A percentile compares a stretch with the other conserved stretches of the same genome.
phyloP scores from a whole-genome alignment of 345 rosid genomes.

The Aethionema arabicum region DNA sequence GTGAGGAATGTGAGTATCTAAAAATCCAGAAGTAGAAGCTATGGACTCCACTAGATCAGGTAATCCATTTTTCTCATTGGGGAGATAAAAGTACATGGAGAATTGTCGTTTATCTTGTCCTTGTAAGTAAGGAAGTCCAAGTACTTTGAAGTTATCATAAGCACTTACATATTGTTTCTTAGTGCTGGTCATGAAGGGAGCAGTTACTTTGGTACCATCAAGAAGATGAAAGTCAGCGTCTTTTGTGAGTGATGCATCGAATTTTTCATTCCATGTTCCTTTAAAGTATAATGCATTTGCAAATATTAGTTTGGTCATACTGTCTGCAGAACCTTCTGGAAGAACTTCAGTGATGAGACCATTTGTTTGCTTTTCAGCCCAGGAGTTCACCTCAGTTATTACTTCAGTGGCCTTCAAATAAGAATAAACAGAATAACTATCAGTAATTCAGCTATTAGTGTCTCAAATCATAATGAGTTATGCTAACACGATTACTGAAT shows the following conservation, averaged over 20 bases:
- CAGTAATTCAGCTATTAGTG: conserved; percentile 12
- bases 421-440: neutral
- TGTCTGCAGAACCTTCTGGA: conserved; percentile 59
- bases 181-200: conserved; percentile 73
- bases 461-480: neutral
- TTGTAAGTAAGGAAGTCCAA: conserved; percentile 68
- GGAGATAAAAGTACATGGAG: conserved; percentile 77
- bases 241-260: conserved; percentile 51
- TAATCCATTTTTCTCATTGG: conserved; percentile 60
- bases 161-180: conserved; percentile 51
- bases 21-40: conserved; percentile 47
- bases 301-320: conserved; percentile 54
- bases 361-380: conserved; percentile 71
- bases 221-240: conserved; percentile 65
- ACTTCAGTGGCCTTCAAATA: conserved; percentile 64
- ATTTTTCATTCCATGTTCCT: conserved; percentile 73
- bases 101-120: conserved; percentile 63
- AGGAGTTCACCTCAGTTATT: conserved; percentile 55
- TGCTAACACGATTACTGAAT: no score
- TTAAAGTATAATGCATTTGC: conserved; percentile 84
- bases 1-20: conserved; percentile 50
- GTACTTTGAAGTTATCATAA: conserved; percentile 68
- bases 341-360: conserved; percentile 79
- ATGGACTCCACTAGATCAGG: conserved; percentile 48
- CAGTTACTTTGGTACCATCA: conserved; percentile 50